These are phyloP conservation scores for Malus sylvestris DNA, from an alignment of 306 rosid species.

Conservation along the genomic window DNA sequence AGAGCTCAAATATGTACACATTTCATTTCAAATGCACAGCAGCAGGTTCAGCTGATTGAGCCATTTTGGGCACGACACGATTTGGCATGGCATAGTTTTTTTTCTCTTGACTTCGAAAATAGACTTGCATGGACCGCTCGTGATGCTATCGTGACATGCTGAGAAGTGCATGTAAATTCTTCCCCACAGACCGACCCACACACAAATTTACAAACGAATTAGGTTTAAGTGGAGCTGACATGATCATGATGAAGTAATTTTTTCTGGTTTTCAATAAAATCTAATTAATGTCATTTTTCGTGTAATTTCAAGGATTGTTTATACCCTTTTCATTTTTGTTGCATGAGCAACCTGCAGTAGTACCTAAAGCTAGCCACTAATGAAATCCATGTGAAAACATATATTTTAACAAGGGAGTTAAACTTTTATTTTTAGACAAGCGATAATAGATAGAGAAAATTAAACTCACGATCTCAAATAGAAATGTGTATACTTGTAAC, in stretches of 20 bases:
- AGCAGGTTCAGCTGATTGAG: slow-evolving; percentile 4
- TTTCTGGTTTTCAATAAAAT: background rate
- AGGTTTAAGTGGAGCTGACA: background rate
- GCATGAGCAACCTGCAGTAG: background rate
- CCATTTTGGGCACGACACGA: background rate
- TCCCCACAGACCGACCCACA: background rate
- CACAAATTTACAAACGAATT: background rate
- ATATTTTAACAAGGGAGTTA: no score
- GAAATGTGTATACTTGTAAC: no score
- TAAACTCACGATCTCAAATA: no score
- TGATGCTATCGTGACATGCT: background rate
- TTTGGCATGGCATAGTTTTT: background rate
- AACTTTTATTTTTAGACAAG: no score
- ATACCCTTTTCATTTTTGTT: background rate
- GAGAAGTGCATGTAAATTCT: background rate
- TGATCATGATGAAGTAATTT: background rate
- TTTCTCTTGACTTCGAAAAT: background rate
- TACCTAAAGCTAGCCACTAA: background rate
- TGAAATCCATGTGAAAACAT: no score
- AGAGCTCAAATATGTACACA: background rate
- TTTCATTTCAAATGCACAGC: background rate
- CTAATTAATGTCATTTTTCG: background rate
- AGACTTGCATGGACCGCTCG: background rate
- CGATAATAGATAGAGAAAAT: no score
- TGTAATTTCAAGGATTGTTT: background rate